Conservation (phyloP, 1,139 yeast species). For the Protomyces inundatus region DNA sequence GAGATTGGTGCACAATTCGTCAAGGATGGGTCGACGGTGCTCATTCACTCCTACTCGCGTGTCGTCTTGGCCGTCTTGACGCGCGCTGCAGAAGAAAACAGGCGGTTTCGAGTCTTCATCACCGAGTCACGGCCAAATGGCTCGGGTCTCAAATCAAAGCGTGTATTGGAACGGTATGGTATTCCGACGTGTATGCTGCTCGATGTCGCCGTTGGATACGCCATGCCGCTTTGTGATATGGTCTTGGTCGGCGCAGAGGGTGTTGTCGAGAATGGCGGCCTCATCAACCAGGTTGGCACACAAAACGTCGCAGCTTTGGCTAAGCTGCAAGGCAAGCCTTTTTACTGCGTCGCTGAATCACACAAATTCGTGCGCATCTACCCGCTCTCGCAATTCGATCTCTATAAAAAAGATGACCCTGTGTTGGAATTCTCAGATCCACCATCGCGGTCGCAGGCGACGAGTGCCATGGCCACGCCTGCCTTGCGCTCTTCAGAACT, state of each 20-base stretch:
- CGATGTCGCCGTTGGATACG: constrained; percentile 91
- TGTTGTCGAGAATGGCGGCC: constrained; percentile 97
- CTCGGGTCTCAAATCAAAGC: constrained; percentile 74
- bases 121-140: constrained; percentile 89
- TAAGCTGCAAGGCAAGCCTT: constrained; percentile 81
- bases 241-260: constrained; percentile 98
- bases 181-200: constrained; percentile 90
- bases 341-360: constrained; percentile 83
- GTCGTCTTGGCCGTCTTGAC: constrained; percentile 74
- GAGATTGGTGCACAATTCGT: constrained; percentile 82
- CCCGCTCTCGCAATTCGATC: constrained; percentile 88
- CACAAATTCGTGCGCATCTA: constrained; percentile 95
- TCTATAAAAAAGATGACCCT: constrained; percentile 53
- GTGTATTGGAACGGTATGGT: constrained; percentile 60
- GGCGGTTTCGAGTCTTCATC: constrained; percentile 82
- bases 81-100: constrained; percentile 66
- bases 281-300: constrained; percentile 90
- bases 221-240: constrained; percentile 85
- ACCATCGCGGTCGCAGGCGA: constrained; percentile 31
- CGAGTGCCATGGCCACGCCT: constrained; percentile 28
- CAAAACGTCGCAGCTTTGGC: constrained; percentile 94
- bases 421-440: constrained; percentile 39
- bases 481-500: neutral
- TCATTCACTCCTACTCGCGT: constrained; percentile 89
- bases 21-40: constrained; percentile 80